Percentiles rank a stretch among this genome's conserved stretches.
Evolutionary conservation across 257 asterid species (phyloP).

Genomic region (Fraxinus cuspidata): DNA sequence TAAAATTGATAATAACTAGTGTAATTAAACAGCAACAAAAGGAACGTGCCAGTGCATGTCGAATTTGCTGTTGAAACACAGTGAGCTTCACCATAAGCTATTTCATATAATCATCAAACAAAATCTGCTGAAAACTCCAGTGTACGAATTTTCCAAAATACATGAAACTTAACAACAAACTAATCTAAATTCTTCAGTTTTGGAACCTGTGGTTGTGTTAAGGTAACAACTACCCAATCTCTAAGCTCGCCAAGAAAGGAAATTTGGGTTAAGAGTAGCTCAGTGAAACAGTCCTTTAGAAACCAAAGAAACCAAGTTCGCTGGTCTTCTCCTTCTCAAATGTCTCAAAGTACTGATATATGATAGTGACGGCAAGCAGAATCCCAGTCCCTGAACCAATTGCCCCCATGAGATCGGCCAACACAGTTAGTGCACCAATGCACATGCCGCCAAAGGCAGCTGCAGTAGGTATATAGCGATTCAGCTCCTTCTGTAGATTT

Average conservation of each 20-base stretch:
- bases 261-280: not conserved
- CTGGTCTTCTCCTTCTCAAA: constrained; percentile 29
- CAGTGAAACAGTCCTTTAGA: constrained; percentile 3
- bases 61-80: not conserved
- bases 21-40: not conserved
- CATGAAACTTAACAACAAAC: not conserved
- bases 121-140: not conserved
- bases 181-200: not conserved
- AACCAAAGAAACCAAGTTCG: constrained; percentile 28
- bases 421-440: constrained; percentile 19
- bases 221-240: not conserved
- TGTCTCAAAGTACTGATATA: constrained; percentile 30
- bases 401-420: constrained; percentile 30
- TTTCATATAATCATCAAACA: not conserved
- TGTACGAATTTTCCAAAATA: not conserved
- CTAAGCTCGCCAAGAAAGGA: not conserved
- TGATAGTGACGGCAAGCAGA: constrained; percentile 26
- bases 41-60: not conserved
- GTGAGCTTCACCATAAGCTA: not conserved
- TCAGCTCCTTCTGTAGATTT: constrained; percentile 27
- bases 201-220: not conserved
- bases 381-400: constrained; percentile 25
- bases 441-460: constrained; percentile 31
- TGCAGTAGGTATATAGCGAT: constrained; percentile 28
- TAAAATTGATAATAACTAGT: not conserved